phyloP scores from a whole-genome alignment of 225 moss, liverwort and hornwort genomes.

The Polytrichum commune region DNA sequence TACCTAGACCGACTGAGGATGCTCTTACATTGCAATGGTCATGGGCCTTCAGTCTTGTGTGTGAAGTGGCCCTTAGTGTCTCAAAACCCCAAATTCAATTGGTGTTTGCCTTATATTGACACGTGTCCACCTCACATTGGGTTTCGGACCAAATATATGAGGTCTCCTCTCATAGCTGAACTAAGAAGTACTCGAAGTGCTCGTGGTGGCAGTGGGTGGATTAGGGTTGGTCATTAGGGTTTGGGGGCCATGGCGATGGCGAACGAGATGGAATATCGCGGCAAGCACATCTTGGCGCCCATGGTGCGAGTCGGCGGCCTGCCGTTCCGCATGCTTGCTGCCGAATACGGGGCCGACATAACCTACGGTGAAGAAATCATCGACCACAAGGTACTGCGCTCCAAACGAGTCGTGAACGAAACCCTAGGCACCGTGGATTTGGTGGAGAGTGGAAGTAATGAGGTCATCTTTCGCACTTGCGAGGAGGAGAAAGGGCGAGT shows the following conservation, averaged over 20 bases:
- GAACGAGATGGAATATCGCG: constrained; percentile 40
- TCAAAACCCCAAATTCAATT: no score
- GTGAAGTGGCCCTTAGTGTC: no score
- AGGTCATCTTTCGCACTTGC: constrained; percentile 81
- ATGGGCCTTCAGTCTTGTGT: no score
- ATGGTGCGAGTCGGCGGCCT: constrained; percentile 61
- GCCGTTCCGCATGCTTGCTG: constrained; percentile 57
- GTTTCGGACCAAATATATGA: no score
- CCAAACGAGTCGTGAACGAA: constrained; percentile 34
- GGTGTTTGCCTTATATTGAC: no score
- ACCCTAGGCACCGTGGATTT: constrained; percentile 74
- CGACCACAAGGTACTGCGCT: constrained; percentile 53
- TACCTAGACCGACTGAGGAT: no score
- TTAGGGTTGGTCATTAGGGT: neutral
- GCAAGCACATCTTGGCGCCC: constrained; percentile 54
- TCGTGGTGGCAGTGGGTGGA: no score
- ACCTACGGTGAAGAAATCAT: constrained; percentile 60
- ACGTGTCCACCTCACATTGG: no score
- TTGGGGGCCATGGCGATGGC: constrained; percentile 1
- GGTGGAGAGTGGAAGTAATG: constrained; percentile 62
- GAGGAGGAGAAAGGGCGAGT: constrained; percentile 66
- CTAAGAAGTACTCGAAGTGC: no score
- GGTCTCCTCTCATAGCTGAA: no score
- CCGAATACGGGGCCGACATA: constrained; percentile 64
- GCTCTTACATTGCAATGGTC: no score